Evolutionary conservation across 2,329 filamentous ascomycete genomes (phyloP).

Genomic region (Shiraia sp.): DNA sequence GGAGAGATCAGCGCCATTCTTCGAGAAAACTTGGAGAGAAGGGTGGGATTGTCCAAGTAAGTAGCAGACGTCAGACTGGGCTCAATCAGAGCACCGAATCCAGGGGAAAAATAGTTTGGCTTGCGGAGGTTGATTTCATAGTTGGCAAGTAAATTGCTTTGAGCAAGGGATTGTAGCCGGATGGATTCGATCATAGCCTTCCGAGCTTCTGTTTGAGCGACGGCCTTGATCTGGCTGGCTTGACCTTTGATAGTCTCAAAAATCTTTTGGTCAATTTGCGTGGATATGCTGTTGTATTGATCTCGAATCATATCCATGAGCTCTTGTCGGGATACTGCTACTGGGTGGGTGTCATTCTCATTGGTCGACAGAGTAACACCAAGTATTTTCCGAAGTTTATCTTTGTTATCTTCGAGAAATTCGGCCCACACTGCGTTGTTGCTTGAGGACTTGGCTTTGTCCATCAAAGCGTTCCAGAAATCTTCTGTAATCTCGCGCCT

Average conservation of each 20-base stretch:
- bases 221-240: conserved; percentile 18
- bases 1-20: conserved; percentile 19
- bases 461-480: conserved; percentile 68
- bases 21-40: conserved; percentile 4
- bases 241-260: conserved; percentile 19
- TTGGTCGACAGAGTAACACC: conserved; percentile 9
- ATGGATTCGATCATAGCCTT: conserved; percentile 38
- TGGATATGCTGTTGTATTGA: conserved; percentile 23
- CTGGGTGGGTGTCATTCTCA: conserved; percentile 7
- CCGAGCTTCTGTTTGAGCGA: conserved; percentile 28
- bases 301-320: conserved; percentile 48
- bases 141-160: conserved; percentile 37
- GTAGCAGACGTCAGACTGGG: conserved; percentile 61
- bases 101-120: conserved; percentile 74
- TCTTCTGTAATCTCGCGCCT: conserved; percentile 59
- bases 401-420: conserved; percentile 58
- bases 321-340: conserved; percentile 52
- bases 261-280: conserved; percentile 30
- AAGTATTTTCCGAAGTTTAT: conserved; percentile 35
- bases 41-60: conserved; percentile 21
- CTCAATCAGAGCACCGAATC: conserved; percentile 69
- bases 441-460: conserved; percentile 55
- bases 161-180: conserved; percentile 35
- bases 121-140: conserved; percentile 37
- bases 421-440: conserved; percentile 53